These are phyloP conservation scores for Fusarium falciforme DNA, from an alignment of 2,329 filamentous ascomycete genomes.

Conservation along the genomic window DNA sequence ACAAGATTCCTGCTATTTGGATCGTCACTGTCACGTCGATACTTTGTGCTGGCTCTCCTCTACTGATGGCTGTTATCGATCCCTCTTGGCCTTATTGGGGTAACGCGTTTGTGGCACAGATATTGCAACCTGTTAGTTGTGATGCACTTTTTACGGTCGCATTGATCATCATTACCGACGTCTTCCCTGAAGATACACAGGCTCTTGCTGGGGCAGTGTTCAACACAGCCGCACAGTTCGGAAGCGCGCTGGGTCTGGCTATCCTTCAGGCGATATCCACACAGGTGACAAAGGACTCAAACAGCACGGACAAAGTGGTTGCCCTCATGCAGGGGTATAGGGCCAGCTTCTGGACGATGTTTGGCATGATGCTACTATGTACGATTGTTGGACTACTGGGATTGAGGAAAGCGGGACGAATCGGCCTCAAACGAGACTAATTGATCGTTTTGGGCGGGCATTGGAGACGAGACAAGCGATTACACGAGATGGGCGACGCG, in stretches of 20 bases:
- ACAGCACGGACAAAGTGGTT: background rate
- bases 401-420: background rate
- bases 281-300: background rate
- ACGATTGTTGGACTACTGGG: background rate
- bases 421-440: background rate
- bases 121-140: slow-evolving; percentile 47
- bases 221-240: background rate
- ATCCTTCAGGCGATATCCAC: background rate
- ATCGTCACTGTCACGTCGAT: slow-evolving; percentile 53
- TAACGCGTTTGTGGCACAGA: slow-evolving; percentile 56
- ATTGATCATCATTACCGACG: background rate
- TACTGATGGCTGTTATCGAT: slow-evolving; percentile 66
- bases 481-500: background rate
- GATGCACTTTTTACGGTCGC: background rate
- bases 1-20: slow-evolving; percentile 52
- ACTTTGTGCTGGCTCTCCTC: slow-evolving; percentile 57
- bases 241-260: background rate
- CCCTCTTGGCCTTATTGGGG: slow-evolving; percentile 62
- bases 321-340: background rate
- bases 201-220: background rate
- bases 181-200: background rate
- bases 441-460: background rate
- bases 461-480: background rate
- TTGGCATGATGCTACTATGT: background rate
- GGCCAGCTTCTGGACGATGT: background rate